Base-by-base conservation (phyloP, 768 basidiomycete genomes). In the Dioszegia crocea region DNA sequence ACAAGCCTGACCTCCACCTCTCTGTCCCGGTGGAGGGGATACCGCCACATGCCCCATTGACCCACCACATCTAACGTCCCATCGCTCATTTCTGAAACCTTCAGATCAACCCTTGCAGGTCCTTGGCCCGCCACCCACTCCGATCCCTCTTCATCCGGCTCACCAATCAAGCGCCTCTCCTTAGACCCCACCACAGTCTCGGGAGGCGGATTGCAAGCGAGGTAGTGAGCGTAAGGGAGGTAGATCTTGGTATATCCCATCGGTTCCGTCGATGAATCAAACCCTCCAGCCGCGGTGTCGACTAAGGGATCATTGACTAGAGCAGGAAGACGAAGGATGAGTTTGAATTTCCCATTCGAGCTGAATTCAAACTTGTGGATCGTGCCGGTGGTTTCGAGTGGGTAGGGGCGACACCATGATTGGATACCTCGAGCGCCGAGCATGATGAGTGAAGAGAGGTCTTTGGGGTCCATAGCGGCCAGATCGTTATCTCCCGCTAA, bases 361-460 rank as follows among this genome's bases (percentile, higher is more conserved):
- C 93, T 86, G 70, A 97, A 96, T 47, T 83, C 80, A 60, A 93
- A 83, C 31, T 85, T 81, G 44, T 71, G 73, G 0, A 87, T 83
- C 4, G 76, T 73, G 0, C 94, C 94, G 3, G 92, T 84, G n/a
- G 84, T 83, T 26, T 85, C 87, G 8, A 80, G 76, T 0, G 94
- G 91, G 78, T 84, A 93, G 0, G 94, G 92, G 1, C 96, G 81
- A 60, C 84, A 84, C 78, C 97, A 97, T 1, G 90, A 89, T 26
- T 86, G 81, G 16, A 87, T 81, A 0, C 92, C 94, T 14, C 96
- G 81, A 0, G 91, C 84, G 4, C 96, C 94, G 62, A 65, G 50
- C 30, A 30, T 60, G 9, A 67, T 59, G 19, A 74, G 59, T 16
- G 61, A 55, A 17, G 53, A 44, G 1, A 73, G 57, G 23, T 69